These are phyloP conservation scores for Fagopyrum homotropicum DNA, from an alignment of 148 eudicot genomes.

Conservation along the genomic window DNA sequence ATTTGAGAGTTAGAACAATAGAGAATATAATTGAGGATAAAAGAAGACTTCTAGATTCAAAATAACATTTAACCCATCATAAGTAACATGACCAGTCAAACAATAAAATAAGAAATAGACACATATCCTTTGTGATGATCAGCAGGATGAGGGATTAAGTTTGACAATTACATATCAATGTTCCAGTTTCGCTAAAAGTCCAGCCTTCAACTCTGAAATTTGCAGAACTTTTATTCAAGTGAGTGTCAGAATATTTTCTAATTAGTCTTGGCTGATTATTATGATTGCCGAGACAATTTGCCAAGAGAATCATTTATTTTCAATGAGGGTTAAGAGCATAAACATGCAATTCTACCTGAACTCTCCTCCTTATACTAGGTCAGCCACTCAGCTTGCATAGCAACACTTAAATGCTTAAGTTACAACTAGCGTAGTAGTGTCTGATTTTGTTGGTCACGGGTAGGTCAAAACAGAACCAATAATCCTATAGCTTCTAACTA, in stretches of 20 bases:
- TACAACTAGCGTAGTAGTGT: background rate
- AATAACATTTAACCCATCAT: constrained; percentile 2
- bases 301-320: background rate
- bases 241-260: background rate
- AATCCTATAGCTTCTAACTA: background rate
- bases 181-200: background rate
- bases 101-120: background rate
- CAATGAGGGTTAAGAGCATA: background rate
- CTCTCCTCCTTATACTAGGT: background rate
- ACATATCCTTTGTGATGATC: background rate
- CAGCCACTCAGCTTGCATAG: background rate
- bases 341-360: background rate
- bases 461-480: background rate
- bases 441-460: background rate
- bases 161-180: background rate
- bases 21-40: background rate
- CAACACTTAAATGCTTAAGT: background rate
- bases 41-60: background rate
- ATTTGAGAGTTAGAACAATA: background rate
- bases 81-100: background rate
- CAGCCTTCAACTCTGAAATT: background rate
- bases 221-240: background rate
- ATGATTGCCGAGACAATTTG: background rate
- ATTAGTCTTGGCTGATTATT: background rate
- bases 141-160: background rate